Conservation (phyloP, 305 asterid genomes). For the Fraxinus sp. region DNA sequence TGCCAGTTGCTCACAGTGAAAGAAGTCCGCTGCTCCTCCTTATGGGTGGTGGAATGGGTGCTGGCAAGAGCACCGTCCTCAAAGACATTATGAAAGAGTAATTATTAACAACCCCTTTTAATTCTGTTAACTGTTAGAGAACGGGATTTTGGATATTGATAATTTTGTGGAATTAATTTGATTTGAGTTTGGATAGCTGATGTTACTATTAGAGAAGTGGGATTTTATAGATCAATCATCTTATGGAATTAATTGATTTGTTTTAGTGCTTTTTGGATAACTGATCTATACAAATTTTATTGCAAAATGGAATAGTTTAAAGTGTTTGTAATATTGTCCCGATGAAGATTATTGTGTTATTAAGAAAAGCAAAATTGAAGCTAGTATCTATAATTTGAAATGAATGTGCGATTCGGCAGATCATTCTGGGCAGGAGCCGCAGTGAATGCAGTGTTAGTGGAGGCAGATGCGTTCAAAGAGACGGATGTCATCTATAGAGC, state of each 20-base stretch:
- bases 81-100: constrained; percentile 88
- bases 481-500: constrained; percentile 83
- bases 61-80: constrained; percentile 97
- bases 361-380: background rate
- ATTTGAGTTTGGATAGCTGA: background rate
- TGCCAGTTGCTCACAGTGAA: constrained; percentile 65
- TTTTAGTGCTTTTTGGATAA: background rate
- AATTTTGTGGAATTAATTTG: background rate
- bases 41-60: constrained; percentile 99
- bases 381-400: background rate
- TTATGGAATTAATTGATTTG: background rate
- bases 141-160: background rate
- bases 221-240: background rate
- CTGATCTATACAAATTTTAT: background rate
- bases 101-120: background rate
- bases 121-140: background rate
- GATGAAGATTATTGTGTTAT: background rate
- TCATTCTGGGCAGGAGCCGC: constrained; percentile 81
- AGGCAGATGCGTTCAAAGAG: constrained; percentile 97
- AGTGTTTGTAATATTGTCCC: background rate
- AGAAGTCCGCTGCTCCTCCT: constrained; percentile 87
- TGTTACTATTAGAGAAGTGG: background rate
- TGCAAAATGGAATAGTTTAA: background rate
- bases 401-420: constrained; percentile 35
- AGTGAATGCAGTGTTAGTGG: constrained; percentile 78